Conservation (phyloP, 306 rosid species). For the Lathyrus oleraceus region DNA sequence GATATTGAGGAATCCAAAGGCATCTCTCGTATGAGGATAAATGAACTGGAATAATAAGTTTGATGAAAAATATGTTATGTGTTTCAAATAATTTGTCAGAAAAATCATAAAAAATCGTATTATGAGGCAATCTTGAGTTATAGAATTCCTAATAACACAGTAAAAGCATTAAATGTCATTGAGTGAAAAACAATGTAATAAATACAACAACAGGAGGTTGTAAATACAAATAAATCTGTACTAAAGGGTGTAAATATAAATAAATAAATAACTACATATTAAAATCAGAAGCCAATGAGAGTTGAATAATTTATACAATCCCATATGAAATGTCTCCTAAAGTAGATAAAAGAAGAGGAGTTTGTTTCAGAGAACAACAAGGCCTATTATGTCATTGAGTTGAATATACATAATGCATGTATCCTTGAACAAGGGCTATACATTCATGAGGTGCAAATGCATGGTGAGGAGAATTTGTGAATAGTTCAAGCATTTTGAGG, state of each 20-base stretch:
- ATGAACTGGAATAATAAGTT: neutral
- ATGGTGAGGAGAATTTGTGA: neutral
- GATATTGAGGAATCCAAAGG: too few species aligned
- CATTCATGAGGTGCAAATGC: slow-evolving; percentile 33
- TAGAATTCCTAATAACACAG: too few species aligned
- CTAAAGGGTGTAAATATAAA: neutral
- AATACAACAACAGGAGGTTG: neutral
- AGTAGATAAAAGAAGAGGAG: neutral
- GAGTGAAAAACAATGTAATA: neutral
- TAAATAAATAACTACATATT: neutral
- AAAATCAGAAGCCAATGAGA: slow-evolving; percentile 13
- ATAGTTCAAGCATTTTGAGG: neutral
- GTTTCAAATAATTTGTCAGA: neutral
- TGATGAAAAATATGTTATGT: neutral
- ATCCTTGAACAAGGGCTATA: slow-evolving; percentile 24
- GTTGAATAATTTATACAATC: neutral
- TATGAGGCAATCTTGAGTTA: too few species aligned
- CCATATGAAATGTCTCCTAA: slow-evolving; percentile 8
- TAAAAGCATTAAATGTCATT: neutral
- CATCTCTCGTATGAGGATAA: too few species aligned
- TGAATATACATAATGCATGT: neutral
- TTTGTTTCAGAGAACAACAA: slow-evolving; percentile 12
- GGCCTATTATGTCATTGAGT: neutral
- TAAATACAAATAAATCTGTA: slow-evolving; percentile 8
- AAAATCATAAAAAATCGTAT: too few species aligned